Evolutionary conservation across 2,329 filamentous ascomycete genomes (phyloP).

Genomic region (Colletotrichum neosansevieriae): DNA sequence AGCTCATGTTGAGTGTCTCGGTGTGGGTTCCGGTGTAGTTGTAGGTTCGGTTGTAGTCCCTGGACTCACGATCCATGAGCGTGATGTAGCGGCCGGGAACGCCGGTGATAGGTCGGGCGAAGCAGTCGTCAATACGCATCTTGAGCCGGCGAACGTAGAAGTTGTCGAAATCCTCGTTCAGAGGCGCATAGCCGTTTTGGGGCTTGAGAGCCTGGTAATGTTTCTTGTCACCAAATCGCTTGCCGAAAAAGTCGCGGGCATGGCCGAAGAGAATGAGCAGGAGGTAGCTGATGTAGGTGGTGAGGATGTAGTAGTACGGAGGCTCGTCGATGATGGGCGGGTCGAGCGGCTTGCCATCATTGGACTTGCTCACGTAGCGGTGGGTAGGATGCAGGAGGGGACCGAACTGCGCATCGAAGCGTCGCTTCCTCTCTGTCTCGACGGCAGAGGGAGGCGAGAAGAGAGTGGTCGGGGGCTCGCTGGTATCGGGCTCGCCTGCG

Average conservation of each 20-base stretch:
- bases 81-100: constrained; percentile 96
- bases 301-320: constrained; percentile 95
- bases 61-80: constrained; percentile 87
- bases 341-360: constrained; percentile 78
- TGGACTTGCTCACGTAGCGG: constrained; percentile 89
- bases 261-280: constrained; percentile 96
- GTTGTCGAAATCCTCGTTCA: constrained; percentile 99
- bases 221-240: constrained; percentile 88
- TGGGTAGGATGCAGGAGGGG: constrained; percentile 85
- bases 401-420: constrained; percentile 90
- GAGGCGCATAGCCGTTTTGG: constrained; percentile 89
- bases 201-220: constrained; percentile 84
- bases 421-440: constrained; percentile 80
- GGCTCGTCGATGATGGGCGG: constrained; percentile 94
- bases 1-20: constrained; percentile 98
- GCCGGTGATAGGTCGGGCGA: constrained; percentile 90
- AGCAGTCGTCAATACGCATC: constrained; percentile 95
- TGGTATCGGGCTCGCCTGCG: constrained; percentile 77
- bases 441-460: constrained; percentile 90
- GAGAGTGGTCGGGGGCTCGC: constrained; percentile 80
- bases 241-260: constrained; percentile 96
- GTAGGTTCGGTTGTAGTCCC: constrained; percentile 93
- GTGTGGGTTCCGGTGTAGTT: constrained; percentile 89
- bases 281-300: constrained; percentile 98
- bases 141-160: constrained; percentile 96